Conservation (phyloP, 1,139 yeast species). For the Debaryomyces sp. region DNA sequence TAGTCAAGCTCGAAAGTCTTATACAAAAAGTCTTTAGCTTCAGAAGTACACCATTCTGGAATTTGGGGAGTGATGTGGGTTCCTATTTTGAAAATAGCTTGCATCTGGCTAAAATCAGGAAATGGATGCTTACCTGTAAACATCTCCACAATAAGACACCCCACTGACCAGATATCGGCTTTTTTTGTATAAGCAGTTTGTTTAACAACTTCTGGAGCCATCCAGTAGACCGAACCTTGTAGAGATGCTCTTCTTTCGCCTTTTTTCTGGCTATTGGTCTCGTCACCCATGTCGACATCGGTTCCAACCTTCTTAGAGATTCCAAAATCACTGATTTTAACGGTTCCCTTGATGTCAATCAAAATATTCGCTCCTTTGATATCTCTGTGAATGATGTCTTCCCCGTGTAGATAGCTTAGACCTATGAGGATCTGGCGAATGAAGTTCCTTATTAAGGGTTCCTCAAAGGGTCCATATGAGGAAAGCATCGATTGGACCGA, state of each 20-base stretch:
- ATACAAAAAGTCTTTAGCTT: slow-evolving; percentile 65
- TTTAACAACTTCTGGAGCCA: slow-evolving; percentile 97
- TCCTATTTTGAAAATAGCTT: slow-evolving; percentile 91
- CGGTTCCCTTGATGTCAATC: slow-evolving; percentile 88
- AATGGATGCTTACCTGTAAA: slow-evolving; percentile 93
- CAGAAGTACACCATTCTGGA: slow-evolving; percentile 75
- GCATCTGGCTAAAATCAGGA: slow-evolving; percentile 94
- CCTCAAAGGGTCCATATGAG: slow-evolving; percentile 91
- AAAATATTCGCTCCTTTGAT: slow-evolving; percentile 92
- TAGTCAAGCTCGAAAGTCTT: slow-evolving; percentile 77
- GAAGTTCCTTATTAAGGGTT: slow-evolving; percentile 81
- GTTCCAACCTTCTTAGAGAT: slow-evolving; percentile 73
- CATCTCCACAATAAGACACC: slow-evolving; percentile 91
- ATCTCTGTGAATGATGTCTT: slow-evolving; percentile 86
- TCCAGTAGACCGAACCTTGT: slow-evolving; percentile 96
- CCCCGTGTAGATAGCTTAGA: slow-evolving; percentile 74
- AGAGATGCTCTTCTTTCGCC: slow-evolving; percentile 73
- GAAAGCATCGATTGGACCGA: slow-evolving; percentile 85
- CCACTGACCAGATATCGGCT: slow-evolving; percentile 96
- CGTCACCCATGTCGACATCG: slow-evolving; percentile 25
- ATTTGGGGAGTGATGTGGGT: slow-evolving; percentile 75
- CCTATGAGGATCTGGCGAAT: slow-evolving; percentile 85
- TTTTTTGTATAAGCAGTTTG: slow-evolving; percentile 87
- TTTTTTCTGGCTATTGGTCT: slow-evolving; percentile 25
- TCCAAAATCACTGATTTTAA: slow-evolving; percentile 92